Conservation (phyloP, 495 filamentous ascomycete species). For the Hypoxylon trugodes region DNA sequence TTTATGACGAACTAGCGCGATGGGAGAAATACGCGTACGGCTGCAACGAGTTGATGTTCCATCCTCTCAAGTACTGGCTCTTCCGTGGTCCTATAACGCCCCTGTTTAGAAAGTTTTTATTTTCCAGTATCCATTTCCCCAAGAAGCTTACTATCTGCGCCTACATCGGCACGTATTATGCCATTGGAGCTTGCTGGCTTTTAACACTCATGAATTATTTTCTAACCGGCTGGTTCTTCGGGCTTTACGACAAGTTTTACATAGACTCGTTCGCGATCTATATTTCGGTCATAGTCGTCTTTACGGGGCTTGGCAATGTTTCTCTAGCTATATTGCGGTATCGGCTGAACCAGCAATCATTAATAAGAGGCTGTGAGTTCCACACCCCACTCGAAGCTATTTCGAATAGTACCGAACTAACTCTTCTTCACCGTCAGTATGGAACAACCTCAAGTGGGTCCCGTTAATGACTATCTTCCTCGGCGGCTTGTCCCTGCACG, state of each 20-base stretch:
- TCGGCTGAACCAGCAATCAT: slow-evolving; percentile 53
- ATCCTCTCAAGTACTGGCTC: slow-evolving; percentile 62
- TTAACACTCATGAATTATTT: slow-evolving; percentile 73
- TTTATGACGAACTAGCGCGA: slow-evolving; percentile 76
- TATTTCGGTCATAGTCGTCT: slow-evolving; percentile 64
- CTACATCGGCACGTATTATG: slow-evolving; percentile 81
- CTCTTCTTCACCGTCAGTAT: slow-evolving; percentile 47
- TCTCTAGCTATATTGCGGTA: slow-evolving; percentile 63
- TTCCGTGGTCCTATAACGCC: slow-evolving; percentile 68
- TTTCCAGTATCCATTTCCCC: slow-evolving; percentile 65
- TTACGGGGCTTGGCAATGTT: slow-evolving; percentile 63
- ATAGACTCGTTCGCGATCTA: slow-evolving; percentile 68
- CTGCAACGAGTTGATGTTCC: slow-evolving; percentile 71
- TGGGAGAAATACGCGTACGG: slow-evolving; percentile 85
- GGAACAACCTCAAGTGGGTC: slow-evolving; percentile 71
- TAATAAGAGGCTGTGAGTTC: slow-evolving; percentile 49
- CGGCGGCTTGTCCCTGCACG: slow-evolving; percentile 70
- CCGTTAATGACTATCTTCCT: slow-evolving; percentile 69
- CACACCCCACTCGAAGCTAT: not conserved
- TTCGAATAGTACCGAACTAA: slow-evolving; percentile 1
- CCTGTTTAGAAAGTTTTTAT: slow-evolving; percentile 68
- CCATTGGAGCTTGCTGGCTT: slow-evolving; percentile 71
- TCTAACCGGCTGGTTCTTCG: slow-evolving; percentile 67
- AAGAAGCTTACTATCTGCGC: slow-evolving; percentile 75
- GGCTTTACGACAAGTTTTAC: slow-evolving; percentile 67